phyloP scores from a whole-genome alignment of 2,329 filamentous ascomycete genomes.

The Shiraia sp. region DNA sequence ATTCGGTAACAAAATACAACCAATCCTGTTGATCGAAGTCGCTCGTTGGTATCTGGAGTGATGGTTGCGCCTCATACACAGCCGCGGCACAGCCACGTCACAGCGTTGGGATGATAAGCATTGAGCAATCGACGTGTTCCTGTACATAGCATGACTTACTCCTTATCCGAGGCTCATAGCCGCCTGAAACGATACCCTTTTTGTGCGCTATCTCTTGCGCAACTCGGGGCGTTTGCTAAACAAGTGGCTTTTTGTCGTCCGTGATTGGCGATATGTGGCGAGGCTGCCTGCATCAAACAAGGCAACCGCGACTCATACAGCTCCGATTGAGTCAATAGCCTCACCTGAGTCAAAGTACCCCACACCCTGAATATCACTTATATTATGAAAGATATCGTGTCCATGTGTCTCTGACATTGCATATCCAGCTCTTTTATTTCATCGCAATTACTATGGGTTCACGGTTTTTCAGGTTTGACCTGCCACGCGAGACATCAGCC shows the following conservation, averaged over 20 bases:
- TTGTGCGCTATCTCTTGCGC: background rate
- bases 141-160: too few relatives aligned
- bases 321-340: constrained; percentile 29
- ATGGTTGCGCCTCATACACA: too few relatives aligned
- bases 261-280: constrained; percentile 15
- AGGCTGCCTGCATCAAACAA: constrained; percentile 29
- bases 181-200: too few relatives aligned
- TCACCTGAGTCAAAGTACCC: constrained; percentile 20
- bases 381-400: constrained; percentile 4
- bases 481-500: constrained; percentile 18
- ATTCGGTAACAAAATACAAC: too few relatives aligned
- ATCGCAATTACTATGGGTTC: constrained; percentile 29
- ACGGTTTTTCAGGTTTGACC: constrained; percentile 26
- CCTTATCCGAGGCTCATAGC: too few relatives aligned
- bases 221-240: constrained; percentile 5
- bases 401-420: background rate
- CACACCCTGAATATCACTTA: background rate
- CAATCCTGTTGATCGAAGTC: too few relatives aligned
- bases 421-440: background rate
- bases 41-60: too few relatives aligned
- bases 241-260: constrained; percentile 11
- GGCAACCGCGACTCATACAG: constrained; percentile 30
- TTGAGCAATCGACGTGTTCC: too few relatives aligned
- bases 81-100: too few relatives aligned
- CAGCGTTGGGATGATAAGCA: too few relatives aligned